Evolutionary conservation across 768 basidiomycete genomes (phyloP).

Genomic region (Macrolepiota albuminosa): DNA sequence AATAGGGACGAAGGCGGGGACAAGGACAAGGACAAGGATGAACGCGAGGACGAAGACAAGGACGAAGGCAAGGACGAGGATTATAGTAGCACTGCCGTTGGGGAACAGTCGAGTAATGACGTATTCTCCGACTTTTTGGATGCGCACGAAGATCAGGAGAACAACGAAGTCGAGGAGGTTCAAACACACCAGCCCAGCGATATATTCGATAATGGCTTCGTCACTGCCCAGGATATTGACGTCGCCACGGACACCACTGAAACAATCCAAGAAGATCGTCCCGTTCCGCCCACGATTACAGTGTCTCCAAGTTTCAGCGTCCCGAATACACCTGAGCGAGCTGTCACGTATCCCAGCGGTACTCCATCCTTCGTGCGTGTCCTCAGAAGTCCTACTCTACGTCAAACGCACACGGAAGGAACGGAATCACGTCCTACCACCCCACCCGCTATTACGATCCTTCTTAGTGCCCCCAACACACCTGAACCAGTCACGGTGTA

Average conservation of each 20-base stretch:
- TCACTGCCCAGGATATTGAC: neutral
- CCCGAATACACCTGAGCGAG: neutral
- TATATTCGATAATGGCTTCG: neutral
- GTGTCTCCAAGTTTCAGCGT: neutral
- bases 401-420: neutral
- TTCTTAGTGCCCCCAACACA: neutral
- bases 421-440: neutral
- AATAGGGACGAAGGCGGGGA: neutral
- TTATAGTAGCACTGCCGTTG: neutral
- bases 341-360: neutral
- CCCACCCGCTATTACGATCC: neutral
- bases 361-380: neutral
- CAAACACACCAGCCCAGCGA: neutral
- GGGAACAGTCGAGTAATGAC: neutral
- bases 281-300: neutral
- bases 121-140: neutral
- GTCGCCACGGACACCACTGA: neutral
- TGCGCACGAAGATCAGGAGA: neutral
- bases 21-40: neutral
- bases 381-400: neutral
- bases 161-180: too few species aligned
- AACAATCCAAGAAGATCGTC: neutral
- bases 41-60: neutral
- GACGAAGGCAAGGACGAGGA: neutral
- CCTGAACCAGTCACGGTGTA: neutral